Evolutionary conservation across 129 eudicot genomes (phyloP).

Genomic region (Ambrosia trifida): DNA sequence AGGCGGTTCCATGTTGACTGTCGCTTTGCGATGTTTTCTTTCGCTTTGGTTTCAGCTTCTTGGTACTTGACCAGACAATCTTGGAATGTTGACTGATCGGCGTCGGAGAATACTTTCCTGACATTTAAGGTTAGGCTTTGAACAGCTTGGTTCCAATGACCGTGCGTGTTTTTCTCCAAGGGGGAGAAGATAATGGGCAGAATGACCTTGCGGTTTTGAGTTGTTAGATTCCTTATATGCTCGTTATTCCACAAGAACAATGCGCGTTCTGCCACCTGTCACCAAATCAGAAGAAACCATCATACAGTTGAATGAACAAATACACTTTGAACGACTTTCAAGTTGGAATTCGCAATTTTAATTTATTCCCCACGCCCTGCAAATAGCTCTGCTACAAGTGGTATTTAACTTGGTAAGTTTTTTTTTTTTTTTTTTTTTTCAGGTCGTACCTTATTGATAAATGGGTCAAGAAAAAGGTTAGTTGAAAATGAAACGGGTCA

Average conservation of each 20-base stretch:
- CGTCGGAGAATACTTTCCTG: constrained; percentile 50
- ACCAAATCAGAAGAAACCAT: constrained; percentile 14
- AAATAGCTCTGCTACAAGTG: too few relatives aligned
- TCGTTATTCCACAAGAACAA: constrained; percentile 63
- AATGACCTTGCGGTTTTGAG: constrained; percentile 53
- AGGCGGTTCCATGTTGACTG: constrained; percentile 47
- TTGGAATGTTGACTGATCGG: constrained; percentile 47
- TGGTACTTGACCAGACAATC: constrained; percentile 51
- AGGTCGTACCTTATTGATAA: not conserved
- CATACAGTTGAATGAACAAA: not conserved
- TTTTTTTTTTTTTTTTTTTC: not conserved
- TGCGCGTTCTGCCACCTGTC: constrained; percentile 61
- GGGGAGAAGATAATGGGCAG: constrained; percentile 54
- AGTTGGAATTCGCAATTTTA: not conserved
- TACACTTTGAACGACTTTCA: not conserved
- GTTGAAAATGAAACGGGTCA: not conserved
- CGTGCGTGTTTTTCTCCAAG: constrained; percentile 52
- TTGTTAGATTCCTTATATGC: constrained; percentile 53
- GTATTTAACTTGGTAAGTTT: too few relatives aligned
- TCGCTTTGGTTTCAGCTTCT: constrained; percentile 51
- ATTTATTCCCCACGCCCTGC: not conserved
- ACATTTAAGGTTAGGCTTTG: constrained; percentile 59
- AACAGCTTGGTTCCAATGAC: constrained; percentile 69
- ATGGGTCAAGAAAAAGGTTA: not conserved
- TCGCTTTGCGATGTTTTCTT: constrained; percentile 38